These are phyloP conservation scores for Clarireedia hainanense DNA, from an alignment of 2,329 filamentous ascomycete genomes.

Conservation along the genomic window DNA sequence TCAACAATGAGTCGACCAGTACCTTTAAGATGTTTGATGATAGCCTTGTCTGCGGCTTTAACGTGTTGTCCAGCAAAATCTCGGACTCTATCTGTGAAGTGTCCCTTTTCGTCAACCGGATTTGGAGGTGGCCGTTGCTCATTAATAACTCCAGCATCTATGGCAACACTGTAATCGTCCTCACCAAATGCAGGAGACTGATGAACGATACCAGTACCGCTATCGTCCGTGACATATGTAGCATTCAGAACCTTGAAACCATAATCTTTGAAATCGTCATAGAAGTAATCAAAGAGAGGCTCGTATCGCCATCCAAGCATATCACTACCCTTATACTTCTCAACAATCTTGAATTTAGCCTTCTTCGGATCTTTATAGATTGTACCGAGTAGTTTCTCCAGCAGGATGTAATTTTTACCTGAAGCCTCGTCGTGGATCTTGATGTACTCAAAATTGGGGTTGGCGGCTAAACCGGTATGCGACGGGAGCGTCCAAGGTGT, in stretches of 20 bases:
- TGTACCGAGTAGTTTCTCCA: slow-evolving; percentile 72
- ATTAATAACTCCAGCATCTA: slow-evolving; percentile 68
- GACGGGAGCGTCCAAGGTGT: slow-evolving; percentile 71
- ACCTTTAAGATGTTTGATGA: slow-evolving; percentile 80
- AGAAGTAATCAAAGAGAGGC: slow-evolving; percentile 84
- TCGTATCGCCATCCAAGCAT: slow-evolving; percentile 79
- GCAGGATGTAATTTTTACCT: slow-evolving; percentile 75
- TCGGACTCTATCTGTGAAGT: slow-evolving; percentile 66
- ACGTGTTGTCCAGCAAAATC: slow-evolving; percentile 86
- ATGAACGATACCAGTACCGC: slow-evolving; percentile 90
- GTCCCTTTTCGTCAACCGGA: slow-evolving; percentile 77
- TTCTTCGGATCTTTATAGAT: slow-evolving; percentile 95
- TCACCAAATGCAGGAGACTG: slow-evolving; percentile 91
- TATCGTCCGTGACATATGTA: slow-evolving; percentile 79
- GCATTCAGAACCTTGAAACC: slow-evolving; percentile 79
- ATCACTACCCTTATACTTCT: slow-evolving; percentile 72
- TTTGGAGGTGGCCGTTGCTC: slow-evolving; percentile 76
- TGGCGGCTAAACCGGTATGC: slow-evolving; percentile 67
- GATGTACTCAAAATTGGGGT: slow-evolving; percentile 79
- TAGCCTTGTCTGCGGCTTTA: slow-evolving; percentile 85
- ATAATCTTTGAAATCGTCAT: slow-evolving; percentile 77
- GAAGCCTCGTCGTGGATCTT: slow-evolving; percentile 79
- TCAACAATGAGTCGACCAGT: slow-evolving; percentile 73
- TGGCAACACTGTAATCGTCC: slow-evolving; percentile 83
- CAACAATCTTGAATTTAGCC: slow-evolving; percentile 78